A percentile compares a stretch with the other conserved stretches of the same genome.
Conservation (phyloP, 1,139 yeast species). For the Hansenula lynferdii region DNA sequence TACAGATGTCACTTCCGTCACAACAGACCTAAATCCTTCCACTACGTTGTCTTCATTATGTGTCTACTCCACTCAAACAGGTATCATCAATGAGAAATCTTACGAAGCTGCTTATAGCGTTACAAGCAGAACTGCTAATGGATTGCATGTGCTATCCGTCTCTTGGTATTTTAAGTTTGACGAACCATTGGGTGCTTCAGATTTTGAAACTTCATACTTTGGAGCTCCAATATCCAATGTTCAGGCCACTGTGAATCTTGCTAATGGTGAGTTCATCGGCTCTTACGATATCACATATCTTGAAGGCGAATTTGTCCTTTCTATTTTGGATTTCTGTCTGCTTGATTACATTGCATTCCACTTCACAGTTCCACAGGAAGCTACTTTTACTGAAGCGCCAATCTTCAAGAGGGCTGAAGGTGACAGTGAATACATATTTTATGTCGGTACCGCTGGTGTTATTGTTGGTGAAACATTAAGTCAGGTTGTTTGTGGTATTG, state of each 20-base stretch:
- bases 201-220: slow-evolving; percentile 4
- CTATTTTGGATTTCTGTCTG: slow-evolving; percentile 6
- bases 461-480: not conserved
- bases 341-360: slow-evolving; percentile 11
- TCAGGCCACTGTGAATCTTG: slow-evolving; percentile 10
- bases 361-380: slow-evolving; percentile 1
- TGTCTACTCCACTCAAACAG: slow-evolving; percentile 3
- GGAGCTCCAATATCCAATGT: slow-evolving; percentile 8
- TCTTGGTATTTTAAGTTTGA: slow-evolving; percentile 15
- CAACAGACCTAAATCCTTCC: not conserved
- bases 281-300: slow-evolving; percentile 4
- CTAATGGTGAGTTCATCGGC: slow-evolving; percentile 10
- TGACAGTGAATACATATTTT: slow-evolving; percentile 10
- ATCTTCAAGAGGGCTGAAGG: too few species aligned
- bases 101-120: not conserved
- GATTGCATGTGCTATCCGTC: slow-evolving; percentile 3
- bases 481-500: not conserved
- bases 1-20: not conserved
- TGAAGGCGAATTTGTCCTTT: not conserved
- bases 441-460: slow-evolving; percentile 7
- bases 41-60: slow-evolving; percentile 3
- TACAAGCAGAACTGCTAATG: slow-evolving; percentile 3
- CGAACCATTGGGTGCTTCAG: slow-evolving; percentile 7
- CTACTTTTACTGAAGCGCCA: not conserved
- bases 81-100: not conserved